Base-by-base conservation (phyloP, 257 asterid genomes). In the Voacanga thouarsii region DNA sequence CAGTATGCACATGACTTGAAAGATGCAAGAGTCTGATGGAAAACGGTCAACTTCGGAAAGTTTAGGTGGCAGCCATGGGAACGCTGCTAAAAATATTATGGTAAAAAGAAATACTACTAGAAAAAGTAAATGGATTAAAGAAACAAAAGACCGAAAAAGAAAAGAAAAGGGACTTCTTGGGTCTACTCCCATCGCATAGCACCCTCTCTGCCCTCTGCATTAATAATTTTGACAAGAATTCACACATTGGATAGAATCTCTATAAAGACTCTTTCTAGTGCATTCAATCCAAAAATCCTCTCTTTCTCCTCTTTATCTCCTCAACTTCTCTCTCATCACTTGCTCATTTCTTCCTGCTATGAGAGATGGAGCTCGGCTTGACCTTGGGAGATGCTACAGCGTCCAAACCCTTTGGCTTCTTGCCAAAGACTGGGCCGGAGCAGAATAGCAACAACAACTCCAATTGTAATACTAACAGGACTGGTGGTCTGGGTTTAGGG, bases 311-410 rank as follows among this genome's bases (percentile, higher is more conserved):
- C 77, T 16, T 12, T 39, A 50, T 53, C 68, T 63, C 70, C 19
- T 7, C 8, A 33, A 12, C 45, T 28, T 55, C 68, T 45, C 10
- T 18, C 23, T 6, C 5, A 21, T 12, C 4, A 30, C 3, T 18
- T 19, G 11, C 16, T 18, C 75, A 37, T 15, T 18, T 68, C 33
- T 57, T 39, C 47, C 6, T 75, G n/a, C 43, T 23, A 76, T 75
- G 83, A 66, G 51, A 74, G 53, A 92, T 92, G 97, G 97, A 92
- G 86, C 83, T 92, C 72, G 96, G 92, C 24, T 82, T 92, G 78
- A 89, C 89, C 81, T 86, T 92, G 44, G 97, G 97, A 55, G 78
- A 65, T 55, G 12, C 26, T 26, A 66, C 76, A 6, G 7, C 87
- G 19, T 84, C 91, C 1, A 84, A 80, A 56, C 50, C 88, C 9